These are phyloP conservation scores for Chrysopogon serrulatus DNA, from an alignment of 176 grass and related monocot species.

Conservation along the genomic window DNA sequence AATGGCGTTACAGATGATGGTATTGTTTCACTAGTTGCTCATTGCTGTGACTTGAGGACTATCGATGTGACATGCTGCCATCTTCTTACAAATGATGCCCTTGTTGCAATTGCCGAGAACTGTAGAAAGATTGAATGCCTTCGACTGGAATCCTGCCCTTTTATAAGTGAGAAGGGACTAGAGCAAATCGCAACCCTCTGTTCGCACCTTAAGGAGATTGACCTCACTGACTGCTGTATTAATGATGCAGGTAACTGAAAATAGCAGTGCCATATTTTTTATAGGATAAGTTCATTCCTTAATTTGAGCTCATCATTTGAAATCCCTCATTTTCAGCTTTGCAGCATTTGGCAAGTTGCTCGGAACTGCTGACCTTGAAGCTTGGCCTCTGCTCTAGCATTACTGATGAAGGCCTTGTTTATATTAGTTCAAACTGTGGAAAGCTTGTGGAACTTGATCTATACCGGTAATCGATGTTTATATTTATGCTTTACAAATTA, in stretches of 20 bases:
- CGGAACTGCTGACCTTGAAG: conserved; percentile 54
- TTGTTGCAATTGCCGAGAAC: conserved; percentile 47
- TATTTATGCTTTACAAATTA: background rate
- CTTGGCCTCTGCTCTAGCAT: conserved; percentile 68
- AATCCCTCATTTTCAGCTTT: conserved; percentile 42
- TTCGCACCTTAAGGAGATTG: conserved; percentile 60
- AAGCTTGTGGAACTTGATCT: conserved; percentile 70
- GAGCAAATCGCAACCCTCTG: conserved; percentile 38
- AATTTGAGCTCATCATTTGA: background rate
- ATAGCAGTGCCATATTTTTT: background rate
- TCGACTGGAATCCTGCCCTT: conserved; percentile 58
- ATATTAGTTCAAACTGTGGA: conserved; percentile 51
- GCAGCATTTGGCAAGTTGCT: conserved; percentile 57
- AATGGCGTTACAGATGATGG: conserved; percentile 54
- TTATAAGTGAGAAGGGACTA: conserved; percentile 67
- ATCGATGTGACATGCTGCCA: conserved; percentile 64
- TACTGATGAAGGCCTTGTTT: conserved; percentile 46
- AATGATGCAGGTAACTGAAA: conserved; percentile 38
- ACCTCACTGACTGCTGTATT: conserved; percentile 73
- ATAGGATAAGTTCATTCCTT: background rate
- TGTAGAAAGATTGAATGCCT: conserved; percentile 57
- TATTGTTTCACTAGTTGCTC: conserved; percentile 37
- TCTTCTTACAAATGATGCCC: conserved; percentile 46
- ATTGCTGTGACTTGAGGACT: conserved; percentile 40
- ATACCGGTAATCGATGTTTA: conserved; percentile 47